Evolutionary conservation across 2,329 filamentous ascomycete species (phyloP).

Genomic region (Pseudogymnoascus sp.): DNA sequence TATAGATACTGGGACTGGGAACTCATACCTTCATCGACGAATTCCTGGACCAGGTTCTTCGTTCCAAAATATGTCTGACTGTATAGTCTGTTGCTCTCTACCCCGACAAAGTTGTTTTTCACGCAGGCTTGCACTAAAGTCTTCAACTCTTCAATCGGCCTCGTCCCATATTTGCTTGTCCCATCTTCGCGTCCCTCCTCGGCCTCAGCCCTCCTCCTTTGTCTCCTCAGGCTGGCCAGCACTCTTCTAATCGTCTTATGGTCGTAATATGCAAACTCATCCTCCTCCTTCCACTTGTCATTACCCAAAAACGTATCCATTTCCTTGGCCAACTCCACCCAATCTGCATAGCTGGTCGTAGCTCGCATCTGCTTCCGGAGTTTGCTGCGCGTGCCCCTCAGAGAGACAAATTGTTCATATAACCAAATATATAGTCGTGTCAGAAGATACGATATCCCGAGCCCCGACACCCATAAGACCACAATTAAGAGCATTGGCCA

Average conservation of each 20-base stretch:
- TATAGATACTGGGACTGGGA: conserved; percentile 18
- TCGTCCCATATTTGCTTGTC: conserved; percentile 34
- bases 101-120: conserved; percentile 94
- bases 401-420: conserved; percentile 87
- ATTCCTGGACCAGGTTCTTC: conserved; percentile 88
- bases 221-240: conserved; percentile 63
- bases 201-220: conserved; percentile 44
- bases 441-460: conserved; percentile 67
- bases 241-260: conserved; percentile 73
- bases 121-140: conserved; percentile 79
- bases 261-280: conserved; percentile 81
- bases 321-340: conserved; percentile 70
- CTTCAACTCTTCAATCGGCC: conserved; percentile 67
- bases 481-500: conserved; percentile 84
- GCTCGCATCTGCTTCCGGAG: conserved; percentile 64
- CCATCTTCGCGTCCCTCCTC: conserved; percentile 41
- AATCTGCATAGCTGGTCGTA: conserved; percentile 71
- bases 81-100: conserved; percentile 91
- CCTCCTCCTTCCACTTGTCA: conserved; percentile 68
- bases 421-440: conserved; percentile 84
- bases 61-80: conserved; percentile 97
- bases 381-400: conserved; percentile 70
- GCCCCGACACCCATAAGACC: conserved; percentile 67
- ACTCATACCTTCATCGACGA: conserved; percentile 67
- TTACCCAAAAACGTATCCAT: conserved; percentile 78